A percentile compares a stretch with the other conserved stretches of the same genome.
phyloP scores from a whole-genome alignment of 768 basidiomycete species.

The Podaxis sp. region DNA sequence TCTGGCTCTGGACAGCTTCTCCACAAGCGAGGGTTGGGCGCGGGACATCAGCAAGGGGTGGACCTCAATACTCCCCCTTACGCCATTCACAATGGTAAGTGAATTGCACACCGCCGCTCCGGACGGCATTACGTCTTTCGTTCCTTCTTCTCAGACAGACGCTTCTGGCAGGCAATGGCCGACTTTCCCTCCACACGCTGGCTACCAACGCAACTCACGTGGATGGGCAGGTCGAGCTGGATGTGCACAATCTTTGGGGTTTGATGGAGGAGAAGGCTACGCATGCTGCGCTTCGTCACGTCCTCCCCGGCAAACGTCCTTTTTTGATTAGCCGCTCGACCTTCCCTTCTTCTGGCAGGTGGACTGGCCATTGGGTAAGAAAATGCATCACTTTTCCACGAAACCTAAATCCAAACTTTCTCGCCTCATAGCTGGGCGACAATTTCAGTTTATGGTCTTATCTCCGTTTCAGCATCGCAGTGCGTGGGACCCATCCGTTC shows the following conservation, averaged over 20 bases:
- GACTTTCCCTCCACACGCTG: constrained; percentile 52
- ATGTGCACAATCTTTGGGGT: constrained; percentile 72
- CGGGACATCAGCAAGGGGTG: constrained; percentile 42
- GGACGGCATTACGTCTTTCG: constrained; percentile 1
- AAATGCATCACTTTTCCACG: constrained; percentile 11
- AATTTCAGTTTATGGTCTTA: constrained; percentile 76
- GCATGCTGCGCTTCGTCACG: constrained; percentile 50
- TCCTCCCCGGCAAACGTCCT: constrained; percentile 60
- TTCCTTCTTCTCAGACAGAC: background rate
- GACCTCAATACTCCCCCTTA: constrained; percentile 63
- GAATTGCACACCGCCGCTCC: constrained; percentile 5
- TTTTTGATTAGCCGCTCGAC: constrained; percentile 73
- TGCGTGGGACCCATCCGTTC: constrained; percentile 23
- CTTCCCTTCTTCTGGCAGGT: constrained; percentile 64
- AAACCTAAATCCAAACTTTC: constrained; percentile 13
- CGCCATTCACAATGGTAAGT: constrained; percentile 67
- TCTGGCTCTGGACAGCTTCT: constrained; percentile 20
- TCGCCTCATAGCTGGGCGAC: constrained; percentile 60
- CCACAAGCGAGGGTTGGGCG: constrained; percentile 46
- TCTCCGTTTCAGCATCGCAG: constrained; percentile 58
- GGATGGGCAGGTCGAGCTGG: constrained; percentile 59
- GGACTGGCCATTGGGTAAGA: constrained; percentile 71
- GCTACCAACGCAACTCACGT: constrained; percentile 73
- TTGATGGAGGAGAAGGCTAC: constrained; percentile 70
- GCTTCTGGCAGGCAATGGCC: constrained; percentile 41